A percentile compares a stretch with the other conserved stretches of the same genome.
Evolutionary conservation across 1,284 basidiomycete genomes (phyloP).

Genomic region (Marasmius oreades): DNA sequence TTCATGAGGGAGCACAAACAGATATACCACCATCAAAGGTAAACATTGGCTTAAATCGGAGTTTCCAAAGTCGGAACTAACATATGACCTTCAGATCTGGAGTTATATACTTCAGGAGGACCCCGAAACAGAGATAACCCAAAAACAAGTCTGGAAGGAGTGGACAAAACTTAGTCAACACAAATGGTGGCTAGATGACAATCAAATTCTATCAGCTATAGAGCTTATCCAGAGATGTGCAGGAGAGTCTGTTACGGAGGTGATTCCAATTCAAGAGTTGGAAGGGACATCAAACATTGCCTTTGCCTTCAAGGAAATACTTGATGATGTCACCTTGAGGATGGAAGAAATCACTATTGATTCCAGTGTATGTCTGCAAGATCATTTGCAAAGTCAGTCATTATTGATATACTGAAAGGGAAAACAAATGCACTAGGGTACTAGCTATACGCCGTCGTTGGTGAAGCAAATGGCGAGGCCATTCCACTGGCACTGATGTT

Average conservation of each 20-base stretch:
- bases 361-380: constrained; percentile 16
- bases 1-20: constrained; percentile 8
- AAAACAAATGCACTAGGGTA: constrained; percentile 11
- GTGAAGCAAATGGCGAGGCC: constrained; percentile 12
- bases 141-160: constrained; percentile 14
- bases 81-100: constrained; percentile 13
- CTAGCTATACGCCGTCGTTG: constrained; percentile 13
- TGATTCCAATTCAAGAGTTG: constrained; percentile 9
- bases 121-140: constrained; percentile 11
- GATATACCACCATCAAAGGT: constrained; percentile 15
- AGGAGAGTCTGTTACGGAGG: constrained; percentile 3
- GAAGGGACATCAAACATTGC: constrained; percentile 13
- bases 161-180: constrained; percentile 13
- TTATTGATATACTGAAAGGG: constrained; percentile 1
- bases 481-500: constrained; percentile 12
- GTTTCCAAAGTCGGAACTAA: neutral
- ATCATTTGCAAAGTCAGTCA: neutral
- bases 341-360: constrained; percentile 17
- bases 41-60: neutral
- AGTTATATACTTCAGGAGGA: constrained; percentile 3
- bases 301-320: constrained; percentile 16
- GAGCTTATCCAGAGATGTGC: constrained; percentile 8
- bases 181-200: constrained; percentile 13
- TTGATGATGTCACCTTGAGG: constrained; percentile 4
- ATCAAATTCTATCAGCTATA: constrained; percentile 17